Evolutionary conservation across 768 basidiomycete genomes (phyloP), one percentile per base, ranked within the genome.

Genomic region (Gyrodon lividus): DNA sequence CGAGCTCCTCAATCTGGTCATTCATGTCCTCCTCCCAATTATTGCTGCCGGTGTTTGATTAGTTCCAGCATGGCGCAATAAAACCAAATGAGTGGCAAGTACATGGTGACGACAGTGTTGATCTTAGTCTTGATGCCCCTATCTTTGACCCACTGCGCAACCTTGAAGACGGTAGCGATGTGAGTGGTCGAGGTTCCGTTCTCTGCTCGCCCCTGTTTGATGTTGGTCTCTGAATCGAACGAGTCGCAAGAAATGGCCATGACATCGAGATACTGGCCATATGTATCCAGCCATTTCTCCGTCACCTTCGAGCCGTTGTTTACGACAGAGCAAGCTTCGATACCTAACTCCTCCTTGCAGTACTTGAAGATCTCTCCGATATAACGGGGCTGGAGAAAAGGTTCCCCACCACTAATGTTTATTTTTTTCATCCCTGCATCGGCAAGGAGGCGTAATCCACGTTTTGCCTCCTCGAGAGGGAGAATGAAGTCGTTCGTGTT

Each of bases 161-260:
- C 70, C 28, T 69, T 62, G 54, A 71, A 67, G 1, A 74, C 73
- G 0, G 59, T 63, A 19, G 23, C 34, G 6, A 74, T 62, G 34
- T 74, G 74, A 3, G 64, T 62, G 14, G 59, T 60, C 2, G 63
- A 19, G 0, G 58, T 63, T 9, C 63, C 68, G 17, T 73, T 59
- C 43, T 73, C 73, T 6, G 66, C 55, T 12, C 69, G 44, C 47
- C 73, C 68, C 41, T 71, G 62, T 19, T 54, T 64, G 31, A 68
- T 17, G 45, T 74, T 75, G 7, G 68, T 68, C 33, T 74, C 72
- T 0, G 37, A 14, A 42, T 71, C 69, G 34, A 75, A 75, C 12
- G 67, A 67, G 35, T 75, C 74, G 35, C 74, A 75, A 1, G 74
- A 74, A 2, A 75, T 71, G 0, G 73, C 73, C 65, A 75, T 74